A percentile compares a stretch with the other conserved stretches of the same genome.
Conservation (phyloP, 768 basidiomycete genomes). For the Mycena crocata region DNA sequence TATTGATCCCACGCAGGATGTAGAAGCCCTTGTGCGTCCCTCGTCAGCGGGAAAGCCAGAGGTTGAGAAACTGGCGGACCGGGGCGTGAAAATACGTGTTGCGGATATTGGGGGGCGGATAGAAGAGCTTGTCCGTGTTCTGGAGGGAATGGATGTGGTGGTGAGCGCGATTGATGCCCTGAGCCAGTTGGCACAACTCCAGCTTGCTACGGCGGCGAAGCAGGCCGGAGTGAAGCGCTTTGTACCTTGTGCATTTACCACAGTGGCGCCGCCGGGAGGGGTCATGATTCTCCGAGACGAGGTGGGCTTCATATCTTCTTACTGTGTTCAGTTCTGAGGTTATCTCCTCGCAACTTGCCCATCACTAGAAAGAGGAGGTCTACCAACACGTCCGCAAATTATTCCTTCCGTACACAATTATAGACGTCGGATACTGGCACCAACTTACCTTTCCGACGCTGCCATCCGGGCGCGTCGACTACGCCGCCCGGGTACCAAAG, state of each 20-base stretch:
- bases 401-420: constrained; percentile 43
- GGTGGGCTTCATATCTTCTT: not conserved
- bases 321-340: not conserved
- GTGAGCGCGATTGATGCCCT: constrained; percentile 24
- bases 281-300: constrained; percentile 14
- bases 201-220: constrained; percentile 25
- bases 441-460: constrained; percentile 33
- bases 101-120: constrained; percentile 21
- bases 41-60: constrained; percentile 15
- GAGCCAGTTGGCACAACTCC: constrained; percentile 14
- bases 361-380: constrained; percentile 41
- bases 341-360: not conserved
- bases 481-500: constrained; percentile 9
- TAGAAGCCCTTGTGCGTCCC: constrained; percentile 24
- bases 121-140: not conserved
- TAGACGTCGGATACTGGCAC: constrained; percentile 49
- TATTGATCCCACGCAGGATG: not conserved
- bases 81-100: constrained; percentile 21
- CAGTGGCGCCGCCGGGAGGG: constrained; percentile 20
- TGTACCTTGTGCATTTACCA: constrained; percentile 24
- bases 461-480: constrained; percentile 27
- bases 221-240: constrained; percentile 29
- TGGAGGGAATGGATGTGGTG: constrained; percentile 24
- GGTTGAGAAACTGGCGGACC: constrained; percentile 6
- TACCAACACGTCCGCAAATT: constrained; percentile 38